A percentile compares a stretch with the other conserved stretches of the same genome.
These are phyloP conservation scores for Pholiota microspora DNA, from an alignment of 768 basidiomycete species.

Conservation along the genomic window DNA sequence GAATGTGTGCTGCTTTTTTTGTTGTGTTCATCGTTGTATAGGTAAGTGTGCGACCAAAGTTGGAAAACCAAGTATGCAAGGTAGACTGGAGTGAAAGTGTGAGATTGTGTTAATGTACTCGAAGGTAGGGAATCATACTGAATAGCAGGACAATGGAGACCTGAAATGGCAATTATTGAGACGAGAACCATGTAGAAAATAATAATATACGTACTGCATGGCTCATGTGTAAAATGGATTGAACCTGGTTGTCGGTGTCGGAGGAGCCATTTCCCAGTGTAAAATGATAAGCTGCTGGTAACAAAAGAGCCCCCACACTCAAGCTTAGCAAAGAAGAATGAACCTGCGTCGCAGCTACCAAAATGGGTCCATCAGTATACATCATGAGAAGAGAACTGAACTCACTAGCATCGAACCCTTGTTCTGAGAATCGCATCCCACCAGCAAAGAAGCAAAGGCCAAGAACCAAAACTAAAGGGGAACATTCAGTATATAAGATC, in stretches of 20 bases:
- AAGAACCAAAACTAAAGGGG: slow-evolving; percentile 66
- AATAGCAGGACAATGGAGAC: slow-evolving; percentile 77
- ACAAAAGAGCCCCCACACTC: slow-evolving; percentile 74
- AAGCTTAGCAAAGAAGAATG: slow-evolving; percentile 74
- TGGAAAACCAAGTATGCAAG: slow-evolving; percentile 72
- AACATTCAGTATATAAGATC: background rate
- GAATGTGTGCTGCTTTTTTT: slow-evolving; percentile 41
- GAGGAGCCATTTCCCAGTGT: slow-evolving; percentile 38
- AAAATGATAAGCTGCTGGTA: slow-evolving; percentile 78
- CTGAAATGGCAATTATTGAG: slow-evolving; percentile 28
- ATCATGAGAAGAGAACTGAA: slow-evolving; percentile 1
- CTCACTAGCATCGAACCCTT: slow-evolving; percentile 72
- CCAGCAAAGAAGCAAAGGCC: slow-evolving; percentile 88
- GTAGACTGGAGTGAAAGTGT: slow-evolving; percentile 57
- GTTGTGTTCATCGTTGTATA: slow-evolving; percentile 54
- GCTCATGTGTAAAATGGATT: slow-evolving; percentile 66
- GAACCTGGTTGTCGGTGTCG: slow-evolving; percentile 31
- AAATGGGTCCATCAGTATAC: background rate
- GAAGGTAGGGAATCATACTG: slow-evolving; percentile 44
- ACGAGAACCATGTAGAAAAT: background rate
- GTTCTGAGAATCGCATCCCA: slow-evolving; percentile 72
- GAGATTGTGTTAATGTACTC: background rate
- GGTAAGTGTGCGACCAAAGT: slow-evolving; percentile 70
- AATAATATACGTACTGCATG: slow-evolving; percentile 58
- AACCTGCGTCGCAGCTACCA: slow-evolving; percentile 64